A percentile compares a stretch with the other conserved stretches of the same genome.
These are phyloP conservation scores for Plenodomus biglobosus DNA, from an alignment of 2,329 filamentous ascomycete species.

Conservation along the genomic window DNA sequence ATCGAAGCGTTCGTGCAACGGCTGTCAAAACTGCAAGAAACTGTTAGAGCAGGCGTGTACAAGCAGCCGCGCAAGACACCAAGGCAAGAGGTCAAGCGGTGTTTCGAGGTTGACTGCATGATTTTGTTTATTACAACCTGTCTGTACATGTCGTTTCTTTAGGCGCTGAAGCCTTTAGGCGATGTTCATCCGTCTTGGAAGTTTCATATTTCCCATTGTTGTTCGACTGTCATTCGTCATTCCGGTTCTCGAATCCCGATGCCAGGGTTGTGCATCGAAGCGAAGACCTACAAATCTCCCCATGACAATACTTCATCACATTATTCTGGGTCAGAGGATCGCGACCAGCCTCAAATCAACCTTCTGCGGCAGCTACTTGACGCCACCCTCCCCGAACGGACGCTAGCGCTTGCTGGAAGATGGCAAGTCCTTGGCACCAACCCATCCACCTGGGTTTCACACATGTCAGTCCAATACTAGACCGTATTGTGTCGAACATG, in stretches of 20 bases:
- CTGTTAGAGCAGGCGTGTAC: not conserved
- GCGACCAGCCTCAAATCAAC: slow-evolving; percentile 17
- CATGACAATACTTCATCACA: slow-evolving; percentile 16
- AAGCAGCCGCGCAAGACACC: not conserved
- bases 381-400: slow-evolving; percentile 12
- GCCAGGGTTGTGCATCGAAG: slow-evolving; percentile 17
- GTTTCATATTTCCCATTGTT: slow-evolving; percentile 23
- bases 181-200: slow-evolving; percentile 3
- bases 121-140: slow-evolving; percentile 5
- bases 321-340: slow-evolving; percentile 25
- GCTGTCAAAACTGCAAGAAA: not conserved
- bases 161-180: slow-evolving; percentile 26
- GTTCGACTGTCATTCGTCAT: slow-evolving; percentile 19
- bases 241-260: slow-evolving; percentile 4
- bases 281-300: slow-evolving; percentile 22
- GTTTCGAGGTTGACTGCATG: slow-evolving; percentile 3
- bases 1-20: not conserved
- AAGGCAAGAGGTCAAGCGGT: slow-evolving; percentile 1
- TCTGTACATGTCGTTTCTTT: slow-evolving; percentile 30
- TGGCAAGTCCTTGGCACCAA: slow-evolving; percentile 28
- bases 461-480: slow-evolving; percentile 17
- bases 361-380: slow-evolving; percentile 25
- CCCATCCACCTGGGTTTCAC: slow-evolving; percentile 17
- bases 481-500: slow-evolving; percentile 12
- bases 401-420: slow-evolving; percentile 27